These are phyloP conservation scores for Hypoxylon sp. DNA, from an alignment of 2,329 filamentous ascomycete genomes.

Conservation along the genomic window DNA sequence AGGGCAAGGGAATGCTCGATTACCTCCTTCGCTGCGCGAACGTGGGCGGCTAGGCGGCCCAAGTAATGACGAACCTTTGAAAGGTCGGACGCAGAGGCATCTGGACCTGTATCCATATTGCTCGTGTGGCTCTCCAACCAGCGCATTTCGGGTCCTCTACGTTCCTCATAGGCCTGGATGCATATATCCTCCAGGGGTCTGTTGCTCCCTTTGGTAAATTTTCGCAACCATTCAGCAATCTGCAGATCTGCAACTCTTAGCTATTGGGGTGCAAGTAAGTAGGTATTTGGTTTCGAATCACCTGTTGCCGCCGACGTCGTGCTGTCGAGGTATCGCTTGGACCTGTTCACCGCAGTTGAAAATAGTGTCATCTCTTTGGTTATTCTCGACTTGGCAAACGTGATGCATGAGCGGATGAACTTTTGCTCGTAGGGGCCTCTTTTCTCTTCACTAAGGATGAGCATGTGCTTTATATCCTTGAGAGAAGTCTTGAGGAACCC, in stretches of 20 bases:
- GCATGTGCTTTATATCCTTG: slow-evolving; percentile 8
- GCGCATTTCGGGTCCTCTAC: slow-evolving; percentile 19
- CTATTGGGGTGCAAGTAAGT: background rate
- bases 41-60: slow-evolving; percentile 55
- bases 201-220: background rate
- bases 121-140: background rate
- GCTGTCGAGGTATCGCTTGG: background rate
- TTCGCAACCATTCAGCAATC: slow-evolving; percentile 26
- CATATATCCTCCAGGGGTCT: slow-evolving; percentile 19
- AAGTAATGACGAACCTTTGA: slow-evolving; percentile 51
- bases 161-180: slow-evolving; percentile 24
- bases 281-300: slow-evolving; percentile 12
- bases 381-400: slow-evolving; percentile 11
- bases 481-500: slow-evolving; percentile 47
- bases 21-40: slow-evolving; percentile 51
- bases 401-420: slow-evolving; percentile 38
- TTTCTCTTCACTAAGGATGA: slow-evolving; percentile 1
- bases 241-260: slow-evolving; percentile 17
- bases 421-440: slow-evolving; percentile 2
- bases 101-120: background rate
- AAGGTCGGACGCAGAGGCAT: slow-evolving; percentile 37
- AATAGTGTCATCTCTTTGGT: slow-evolving; percentile 13
- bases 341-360: background rate
- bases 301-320: slow-evolving; percentile 4
- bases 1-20: slow-evolving; percentile 47